Evolutionary conservation across 2,329 filamentous ascomycete genomes (phyloP).

Genomic region (Phaeosphaeriaceae sp.): DNA sequence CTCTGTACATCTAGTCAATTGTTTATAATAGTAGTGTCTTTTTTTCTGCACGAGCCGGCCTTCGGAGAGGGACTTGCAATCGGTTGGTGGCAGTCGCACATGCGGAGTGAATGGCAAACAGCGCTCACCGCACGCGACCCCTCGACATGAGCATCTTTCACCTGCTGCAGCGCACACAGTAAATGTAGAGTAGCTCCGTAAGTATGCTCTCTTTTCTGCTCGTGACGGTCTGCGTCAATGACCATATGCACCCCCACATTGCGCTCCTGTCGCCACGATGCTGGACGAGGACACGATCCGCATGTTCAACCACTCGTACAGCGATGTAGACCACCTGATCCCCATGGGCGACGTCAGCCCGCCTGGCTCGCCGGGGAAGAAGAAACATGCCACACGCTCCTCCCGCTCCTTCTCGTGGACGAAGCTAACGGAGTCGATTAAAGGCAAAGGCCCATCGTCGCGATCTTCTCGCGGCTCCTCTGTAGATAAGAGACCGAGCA

Average conservation of each 20-base stretch:
- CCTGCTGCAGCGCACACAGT: slow-evolving; percentile 22
- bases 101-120: background rate
- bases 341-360: slow-evolving; percentile 22
- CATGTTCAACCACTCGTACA: slow-evolving; percentile 34
- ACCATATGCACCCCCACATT: slow-evolving; percentile 4
- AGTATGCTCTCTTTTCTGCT: slow-evolving; percentile 21
- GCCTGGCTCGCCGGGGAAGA: slow-evolving; percentile 13
- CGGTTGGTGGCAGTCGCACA: background rate
- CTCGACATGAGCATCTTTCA: slow-evolving; percentile 37
- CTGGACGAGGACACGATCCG: slow-evolving; percentile 23
- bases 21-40: slow-evolving; percentile 1
- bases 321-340: slow-evolving; percentile 27
- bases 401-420: slow-evolving; percentile 35
- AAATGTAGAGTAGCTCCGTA: slow-evolving; percentile 24
- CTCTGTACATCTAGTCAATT: background rate
- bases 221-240: slow-evolving; percentile 10
- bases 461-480: slow-evolving; percentile 21
- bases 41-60: background rate
- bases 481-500: slow-evolving; percentile 27
- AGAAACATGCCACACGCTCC: slow-evolving; percentile 11
- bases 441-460: slow-evolving; percentile 23
- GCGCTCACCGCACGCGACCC: slow-evolving; percentile 27
- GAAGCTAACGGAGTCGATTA: slow-evolving; percentile 37
- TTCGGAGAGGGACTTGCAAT: background rate
- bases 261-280: slow-evolving; percentile 19